A percentile compares a stretch with the other conserved stretches of the same genome.
Evolutionary conservation across 2,329 filamentous ascomycete species (phyloP).

Genomic region (Thielaviopsis euricoi): DNA sequence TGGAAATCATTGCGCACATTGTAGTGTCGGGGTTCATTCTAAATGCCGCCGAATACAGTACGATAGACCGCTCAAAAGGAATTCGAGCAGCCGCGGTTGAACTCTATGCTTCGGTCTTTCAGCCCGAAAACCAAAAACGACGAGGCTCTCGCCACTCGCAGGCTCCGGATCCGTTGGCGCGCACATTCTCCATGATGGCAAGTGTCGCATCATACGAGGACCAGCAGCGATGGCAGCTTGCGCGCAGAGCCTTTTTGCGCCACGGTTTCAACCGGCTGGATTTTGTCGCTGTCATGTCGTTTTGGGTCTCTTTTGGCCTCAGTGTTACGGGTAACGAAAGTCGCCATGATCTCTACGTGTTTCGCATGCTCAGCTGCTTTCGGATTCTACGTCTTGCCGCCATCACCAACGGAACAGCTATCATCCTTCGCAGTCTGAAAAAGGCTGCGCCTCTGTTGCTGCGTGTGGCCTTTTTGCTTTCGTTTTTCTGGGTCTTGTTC

Average conservation of each 20-base stretch:
- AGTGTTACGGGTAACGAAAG: conserved; percentile 53
- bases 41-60: conserved; percentile 84
- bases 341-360: conserved; percentile 62
- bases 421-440: conserved; percentile 88
- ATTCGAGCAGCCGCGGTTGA: conserved; percentile 57
- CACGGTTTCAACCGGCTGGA: conserved; percentile 94
- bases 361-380: conserved; percentile 91
- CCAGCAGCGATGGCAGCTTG: conserved; percentile 70
- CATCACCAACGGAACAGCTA: conserved; percentile 83
- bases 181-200: conserved; percentile 52
- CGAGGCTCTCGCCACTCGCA: conserved; percentile 30
- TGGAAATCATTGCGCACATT: conserved; percentile 67
- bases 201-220: conserved; percentile 50
- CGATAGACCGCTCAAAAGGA: conserved; percentile 63
- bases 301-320: conserved; percentile 78
- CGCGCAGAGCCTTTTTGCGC: conserved; percentile 77
- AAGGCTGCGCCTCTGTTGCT: conserved; percentile 84
- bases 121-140: conserved; percentile 60
- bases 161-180: conserved; percentile 2
- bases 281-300: conserved; percentile 85
- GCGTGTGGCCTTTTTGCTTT: conserved; percentile 83
- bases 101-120: conserved; percentile 64
- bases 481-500: conserved; percentile 96
- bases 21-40: conserved; percentile 88
- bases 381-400: conserved; percentile 82